Base-by-base conservation (phyloP, 2,329 filamentous ascomycete species). In the Diaporthe velutina region DNA sequence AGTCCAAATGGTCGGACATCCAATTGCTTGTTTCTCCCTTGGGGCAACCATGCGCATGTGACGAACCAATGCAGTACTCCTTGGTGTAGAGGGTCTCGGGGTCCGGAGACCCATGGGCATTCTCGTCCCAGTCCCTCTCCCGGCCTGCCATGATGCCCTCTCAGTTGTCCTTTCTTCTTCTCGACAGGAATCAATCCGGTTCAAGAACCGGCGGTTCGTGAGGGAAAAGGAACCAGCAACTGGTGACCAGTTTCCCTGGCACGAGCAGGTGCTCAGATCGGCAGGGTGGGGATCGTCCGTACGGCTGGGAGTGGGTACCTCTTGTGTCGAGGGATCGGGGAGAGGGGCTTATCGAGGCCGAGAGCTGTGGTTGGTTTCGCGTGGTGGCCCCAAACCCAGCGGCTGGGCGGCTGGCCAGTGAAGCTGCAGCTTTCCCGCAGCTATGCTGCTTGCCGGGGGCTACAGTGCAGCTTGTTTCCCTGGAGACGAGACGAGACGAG, bases 21-120 rank as follows among this genome's bases (percentile, higher is more conserved):
- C 42, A 45, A 19, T 28, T 67, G n/a, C 40, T 40, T 66, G 50
- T 52, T 66, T 38, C 45, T 61, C 38, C 48, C 40, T 40, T 2
- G 64, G 48, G 48, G 28, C 33, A 22, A n/a, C n/a, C 25, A 71
- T 71, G 75, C 67, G 73, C 81, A 70, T 71, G 33, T 45, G 55
- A 80, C 90, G 79, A 84, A 95, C 93, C 94, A 84, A 97, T 96
- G 86, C 94, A 96, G 82, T 92, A 95, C 84, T 97, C 94, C 85
- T 98, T 98, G 76, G 95, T 97, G 84, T 98, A 99, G 71, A 98
- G 89, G 76, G 93, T 91, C 85, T 97, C 95, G 4, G 97, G 97
- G 85, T 98, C 96, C 72, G 94, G 89, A 48, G 87, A 86, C 81
- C 90, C 90, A 76, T 89, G 87, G 77, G 42, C 57, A 52, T 64